These are phyloP conservation scores for Ceratobasidium sp. DNA, from an alignment of 1,284 basidiomycete genomes.

Conservation along the genomic window DNA sequence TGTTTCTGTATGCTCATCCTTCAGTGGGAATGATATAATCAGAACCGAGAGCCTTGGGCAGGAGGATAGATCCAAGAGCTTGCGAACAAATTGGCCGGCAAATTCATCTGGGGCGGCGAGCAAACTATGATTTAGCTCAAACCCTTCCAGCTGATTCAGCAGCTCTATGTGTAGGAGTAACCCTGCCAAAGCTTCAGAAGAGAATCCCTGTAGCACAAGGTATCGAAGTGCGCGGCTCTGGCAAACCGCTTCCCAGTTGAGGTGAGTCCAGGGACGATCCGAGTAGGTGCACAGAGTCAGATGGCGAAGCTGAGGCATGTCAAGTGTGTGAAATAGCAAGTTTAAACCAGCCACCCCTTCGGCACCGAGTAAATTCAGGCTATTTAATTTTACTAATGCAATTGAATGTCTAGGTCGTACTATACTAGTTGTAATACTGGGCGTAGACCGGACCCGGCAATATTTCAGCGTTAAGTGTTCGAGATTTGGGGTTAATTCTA, in stretches of 20 bases:
- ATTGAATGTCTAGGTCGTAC: background rate
- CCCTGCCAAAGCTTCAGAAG: background rate
- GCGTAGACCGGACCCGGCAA: background rate
- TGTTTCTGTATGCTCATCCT: too few relatives aligned
- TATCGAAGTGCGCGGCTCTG: background rate
- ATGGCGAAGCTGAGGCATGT: background rate
- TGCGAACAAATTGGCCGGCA: background rate
- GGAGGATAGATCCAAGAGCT: background rate
- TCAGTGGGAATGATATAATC: background rate
- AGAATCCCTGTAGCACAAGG: background rate
- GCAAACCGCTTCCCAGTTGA: background rate
- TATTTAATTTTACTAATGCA: background rate
- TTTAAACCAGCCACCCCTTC: background rate
- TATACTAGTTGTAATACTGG: background rate
- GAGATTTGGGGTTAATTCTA: background rate
- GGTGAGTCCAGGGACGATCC: background rate
- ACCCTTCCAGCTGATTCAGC: too few relatives aligned
- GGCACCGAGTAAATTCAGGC: background rate
- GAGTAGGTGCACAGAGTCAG: background rate
- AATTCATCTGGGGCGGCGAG: background rate
- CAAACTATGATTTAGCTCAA: too few relatives aligned
- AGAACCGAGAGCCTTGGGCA: background rate
- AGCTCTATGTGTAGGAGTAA: background rate
- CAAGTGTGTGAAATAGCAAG: background rate
- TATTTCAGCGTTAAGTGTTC: background rate